Base-by-base conservation (phyloP, 1,139 yeast genomes). In the Protomyces gravidus region DNA sequence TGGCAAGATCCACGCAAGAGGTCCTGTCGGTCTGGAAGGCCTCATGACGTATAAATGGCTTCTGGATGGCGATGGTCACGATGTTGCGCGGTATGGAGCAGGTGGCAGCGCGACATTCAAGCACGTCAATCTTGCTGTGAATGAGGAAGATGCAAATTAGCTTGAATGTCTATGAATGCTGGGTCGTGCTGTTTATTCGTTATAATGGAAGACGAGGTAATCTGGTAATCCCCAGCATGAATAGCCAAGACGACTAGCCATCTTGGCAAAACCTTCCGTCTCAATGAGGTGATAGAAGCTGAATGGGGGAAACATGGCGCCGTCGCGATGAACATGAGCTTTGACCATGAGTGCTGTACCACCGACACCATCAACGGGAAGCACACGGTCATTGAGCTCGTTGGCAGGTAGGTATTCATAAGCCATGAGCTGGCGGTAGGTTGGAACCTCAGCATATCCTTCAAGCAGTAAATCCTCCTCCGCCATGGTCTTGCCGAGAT, bases 281-380 rank as follows among this genome's bases (percentile, higher is more conserved):
- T 92, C 98, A 66, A 92, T 89, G 73, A 92, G 79, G 71, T 92
- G 96, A 72, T 92, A 90, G 77, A 92, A 92, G 63, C 98, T 94
- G 81, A 92, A 92, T 45, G 95, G 87, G 19, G 98, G 98, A 81
- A 92, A 92, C 97, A 90, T 90, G 61, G 97, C 97, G 57, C 98
- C 98, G 71, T 92, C 98, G 71, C 98, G 81, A 74, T 92, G 98
- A 61, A 92, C 98, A 67, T 89, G 97, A 7, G 97, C 96, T 71
- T 90, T 89, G 36, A 92, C 98, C 73, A 92, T 72, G 39, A 95
- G 84, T 47, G 97, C 95, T 30, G 97, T 96, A 39, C 77, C 97
- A 60, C 98, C 98, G 62, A 92, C 97, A 71, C 98, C 98, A 72
- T 92, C 98, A 63, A 92, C 78, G 40, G 82, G 81, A 86, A 53